A percentile compares a stretch with the other conserved stretches of the same genome.
These are phyloP conservation scores for Xylaria scruposa DNA, from an alignment of 495 filamentous ascomycete genomes.

Conservation along the genomic window DNA sequence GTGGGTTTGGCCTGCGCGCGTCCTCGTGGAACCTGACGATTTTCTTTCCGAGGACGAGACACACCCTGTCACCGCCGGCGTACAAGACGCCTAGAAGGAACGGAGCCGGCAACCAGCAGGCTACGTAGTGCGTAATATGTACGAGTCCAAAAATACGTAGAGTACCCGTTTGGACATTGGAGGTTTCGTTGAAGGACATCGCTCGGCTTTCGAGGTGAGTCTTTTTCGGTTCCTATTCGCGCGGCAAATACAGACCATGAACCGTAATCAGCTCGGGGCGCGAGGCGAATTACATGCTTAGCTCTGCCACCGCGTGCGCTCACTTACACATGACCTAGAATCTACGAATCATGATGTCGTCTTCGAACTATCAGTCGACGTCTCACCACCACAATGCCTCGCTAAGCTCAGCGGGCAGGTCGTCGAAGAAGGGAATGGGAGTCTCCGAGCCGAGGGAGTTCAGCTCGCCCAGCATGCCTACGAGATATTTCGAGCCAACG, in stretches of 20 bases:
- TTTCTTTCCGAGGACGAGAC: conserved; percentile 37
- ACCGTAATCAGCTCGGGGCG: background rate
- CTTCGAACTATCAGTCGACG: conserved; percentile 45
- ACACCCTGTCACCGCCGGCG: conserved; percentile 40
- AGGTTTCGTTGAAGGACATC: conserved; percentile 40
- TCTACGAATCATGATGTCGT: conserved; percentile 51
- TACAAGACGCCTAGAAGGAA: conserved; percentile 47
- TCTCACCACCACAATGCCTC: conserved; percentile 69
- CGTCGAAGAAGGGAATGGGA: conserved; percentile 47
- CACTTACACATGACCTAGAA: conserved; percentile 37
- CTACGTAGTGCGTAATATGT: conserved; percentile 56
- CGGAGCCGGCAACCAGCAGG: conserved; percentile 52
- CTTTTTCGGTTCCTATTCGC: conserved; percentile 29
- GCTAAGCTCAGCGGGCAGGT: conserved; percentile 57
- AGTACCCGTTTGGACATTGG: conserved; percentile 45
- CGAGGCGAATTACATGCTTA: background rate
- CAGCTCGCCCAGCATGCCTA: conserved; percentile 58
- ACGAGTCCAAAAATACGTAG: conserved; percentile 56
- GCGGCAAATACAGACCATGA: conserved; percentile 12
- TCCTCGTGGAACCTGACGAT: conserved; percentile 39
- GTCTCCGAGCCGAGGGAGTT: conserved; percentile 53
- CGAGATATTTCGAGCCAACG: conserved; percentile 77
- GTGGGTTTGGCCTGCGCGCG: conserved; percentile 36
- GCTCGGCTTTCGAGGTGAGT: conserved; percentile 24
- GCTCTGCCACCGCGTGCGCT: conserved; percentile 15